Conservation (phyloP, 805 yeast species). For the Kluyveromyces wickerhamii region DNA sequence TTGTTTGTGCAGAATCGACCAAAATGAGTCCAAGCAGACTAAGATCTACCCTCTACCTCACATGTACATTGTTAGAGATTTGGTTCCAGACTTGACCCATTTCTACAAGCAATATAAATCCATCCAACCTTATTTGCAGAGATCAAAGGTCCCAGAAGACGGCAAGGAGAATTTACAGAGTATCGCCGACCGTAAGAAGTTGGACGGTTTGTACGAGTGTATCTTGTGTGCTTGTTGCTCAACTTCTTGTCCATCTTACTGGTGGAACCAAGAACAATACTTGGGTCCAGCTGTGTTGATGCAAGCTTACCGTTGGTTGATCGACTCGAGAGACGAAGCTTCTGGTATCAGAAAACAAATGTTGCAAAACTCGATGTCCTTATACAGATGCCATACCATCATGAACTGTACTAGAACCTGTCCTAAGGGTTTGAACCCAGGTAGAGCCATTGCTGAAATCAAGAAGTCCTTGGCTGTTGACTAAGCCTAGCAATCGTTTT, state of each 20-base stretch:
- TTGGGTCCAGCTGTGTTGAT: constrained; percentile 97
- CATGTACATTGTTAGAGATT: constrained; percentile 94
- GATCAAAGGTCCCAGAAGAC: constrained; percentile 66
- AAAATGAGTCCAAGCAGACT: constrained; percentile 60
- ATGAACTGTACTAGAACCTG: constrained; percentile 98
- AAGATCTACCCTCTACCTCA: constrained; percentile 97
- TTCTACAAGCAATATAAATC: constrained; percentile 98
- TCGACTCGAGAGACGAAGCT: constrained; percentile 95
- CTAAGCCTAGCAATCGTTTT: constrained; percentile 29
- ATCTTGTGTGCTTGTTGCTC: constrained; percentile 98
- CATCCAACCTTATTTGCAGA: constrained; percentile 92
- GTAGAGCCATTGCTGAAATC: constrained; percentile 93
- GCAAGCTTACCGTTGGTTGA: constrained; percentile 99
- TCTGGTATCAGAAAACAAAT: constrained; percentile 69
- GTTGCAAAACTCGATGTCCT: constrained; percentile 94
- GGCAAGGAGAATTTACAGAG: constrained; percentile 91
- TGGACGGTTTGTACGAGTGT: constrained; percentile 96
- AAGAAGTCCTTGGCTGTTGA: constrained; percentile 87
- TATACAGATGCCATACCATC: constrained; percentile 98
- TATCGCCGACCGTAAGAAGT: constrained; percentile 86
- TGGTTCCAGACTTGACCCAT: constrained; percentile 95
- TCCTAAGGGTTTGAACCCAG: constrained; percentile 98
- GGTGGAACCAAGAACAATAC: constrained; percentile 99
- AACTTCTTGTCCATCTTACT: constrained; percentile 97
- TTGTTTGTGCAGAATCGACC: constrained; percentile 89